Evolutionary conservation across 2,329 filamentous ascomycete species (phyloP).

Genomic region (Trichoderma breve): DNA sequence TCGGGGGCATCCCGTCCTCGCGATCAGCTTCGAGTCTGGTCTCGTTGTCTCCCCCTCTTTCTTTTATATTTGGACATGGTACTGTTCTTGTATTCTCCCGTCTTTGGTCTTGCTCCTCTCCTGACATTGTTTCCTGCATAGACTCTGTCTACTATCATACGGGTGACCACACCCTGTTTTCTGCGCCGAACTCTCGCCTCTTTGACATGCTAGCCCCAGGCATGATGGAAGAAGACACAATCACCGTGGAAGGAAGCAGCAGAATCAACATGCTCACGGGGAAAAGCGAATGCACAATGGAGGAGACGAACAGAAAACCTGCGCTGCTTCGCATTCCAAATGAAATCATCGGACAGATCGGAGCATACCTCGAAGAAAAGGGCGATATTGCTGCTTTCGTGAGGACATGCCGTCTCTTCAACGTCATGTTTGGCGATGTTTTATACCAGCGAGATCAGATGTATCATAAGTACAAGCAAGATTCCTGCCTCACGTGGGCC

Average conservation of each 20-base stretch:
- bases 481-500: constrained; percentile 16
- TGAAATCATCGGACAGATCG: constrained; percentile 15
- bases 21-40: background rate
- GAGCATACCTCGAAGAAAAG: background rate
- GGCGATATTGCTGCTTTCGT: constrained; percentile 11
- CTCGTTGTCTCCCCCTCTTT: background rate
- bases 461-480: background rate
- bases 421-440: constrained; percentile 12
- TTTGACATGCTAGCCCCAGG: too few species aligned
- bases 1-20: background rate
- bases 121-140: background rate
- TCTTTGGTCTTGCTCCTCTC: background rate
- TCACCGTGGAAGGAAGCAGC: background rate
- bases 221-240: background rate
- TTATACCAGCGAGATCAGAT: constrained; percentile 15
- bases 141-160: background rate
- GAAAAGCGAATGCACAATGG: background rate
- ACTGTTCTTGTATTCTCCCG: background rate
- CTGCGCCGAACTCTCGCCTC: background rate
- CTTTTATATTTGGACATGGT: background rate
- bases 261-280: background rate
- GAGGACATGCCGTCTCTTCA: constrained; percentile 5
- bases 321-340: background rate
- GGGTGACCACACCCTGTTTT: background rate
- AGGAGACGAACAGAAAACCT: background rate